These are phyloP conservation scores for Aspergillus piperis DNA, from an alignment of 2,329 filamentous ascomycete species.

Conservation along the genomic window DNA sequence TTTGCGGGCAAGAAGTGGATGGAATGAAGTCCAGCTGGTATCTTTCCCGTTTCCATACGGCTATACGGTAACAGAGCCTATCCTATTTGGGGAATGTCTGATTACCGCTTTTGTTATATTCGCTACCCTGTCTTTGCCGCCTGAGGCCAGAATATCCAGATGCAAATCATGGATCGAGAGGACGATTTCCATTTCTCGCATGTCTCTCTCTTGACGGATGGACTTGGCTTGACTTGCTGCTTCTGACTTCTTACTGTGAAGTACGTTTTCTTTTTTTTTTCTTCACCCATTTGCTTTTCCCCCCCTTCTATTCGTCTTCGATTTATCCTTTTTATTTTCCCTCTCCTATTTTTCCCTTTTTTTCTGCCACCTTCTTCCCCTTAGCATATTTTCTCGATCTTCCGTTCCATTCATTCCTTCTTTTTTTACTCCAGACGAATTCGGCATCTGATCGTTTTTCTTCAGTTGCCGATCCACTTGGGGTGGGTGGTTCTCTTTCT, in stretches of 20 bases:
- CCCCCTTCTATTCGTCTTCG: not conserved
- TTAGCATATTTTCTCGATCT: not conserved
- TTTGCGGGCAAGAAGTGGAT: constrained; percentile 16
- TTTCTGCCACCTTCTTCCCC: not conserved
- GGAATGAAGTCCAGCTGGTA: not conserved
- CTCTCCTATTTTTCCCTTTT: not conserved
- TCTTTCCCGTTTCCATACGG: constrained; percentile 14
- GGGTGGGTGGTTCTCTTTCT: not conserved
- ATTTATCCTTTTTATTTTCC: not conserved
- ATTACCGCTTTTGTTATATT: constrained; percentile 13
- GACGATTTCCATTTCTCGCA: constrained; percentile 8
- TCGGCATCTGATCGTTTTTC: constrained; percentile 4
- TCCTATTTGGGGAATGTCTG: not conserved
- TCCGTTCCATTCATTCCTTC: not conserved
- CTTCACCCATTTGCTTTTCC: not conserved
- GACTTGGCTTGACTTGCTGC: not conserved
- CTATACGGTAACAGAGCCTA: not conserved
- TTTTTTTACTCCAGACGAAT: not conserved
- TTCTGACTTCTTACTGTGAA: not conserved
- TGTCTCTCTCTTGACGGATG: not conserved
- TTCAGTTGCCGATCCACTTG: constrained; percentile 6
- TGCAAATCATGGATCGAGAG: constrained; percentile 17
- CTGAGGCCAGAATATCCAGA: constrained; percentile 6
- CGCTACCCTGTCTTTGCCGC: constrained; percentile 11
- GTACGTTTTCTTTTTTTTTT: not conserved